Base-by-base conservation (phyloP, 2,329 filamentous ascomycete species). In the Phyllosticta citribraziliensis region DNA sequence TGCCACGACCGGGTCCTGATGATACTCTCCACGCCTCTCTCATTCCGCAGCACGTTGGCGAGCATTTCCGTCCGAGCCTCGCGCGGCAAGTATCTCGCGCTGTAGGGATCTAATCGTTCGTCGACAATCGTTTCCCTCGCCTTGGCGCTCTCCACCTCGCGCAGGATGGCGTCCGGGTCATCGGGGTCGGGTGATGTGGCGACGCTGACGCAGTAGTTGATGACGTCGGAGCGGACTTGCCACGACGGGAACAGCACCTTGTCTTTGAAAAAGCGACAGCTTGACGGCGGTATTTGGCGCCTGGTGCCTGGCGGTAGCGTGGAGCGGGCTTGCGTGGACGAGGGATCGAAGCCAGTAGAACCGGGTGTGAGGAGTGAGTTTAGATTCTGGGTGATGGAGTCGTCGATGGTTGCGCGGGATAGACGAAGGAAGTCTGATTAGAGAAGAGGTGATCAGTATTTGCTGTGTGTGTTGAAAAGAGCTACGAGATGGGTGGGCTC, bases 91-190 rank as follows among this genome's bases (percentile, higher is more conserved):
- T 90, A 96, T 24, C 93, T 80, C 6, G 80, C 88, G 10, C 88
- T 92, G 71, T 99, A 99, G 1, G 94, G 94, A 76, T 99, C 94
- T 62, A 97, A 73, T 61, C 94, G 80, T 75, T 97, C 94, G 72
- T 97, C 84, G 4, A 97, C 86, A 0, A 93, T 80, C 58, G 85
- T 80, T 69, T 93, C 87, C 55, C 86, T 80, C 64, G 88, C 85
- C 67, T 79, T 84, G 62, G 85, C 82, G 58, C 84, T 84, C 74
- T 96, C 88, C 0, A 85, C 79, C 68, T 91, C 82, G 60, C 89
- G 79, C 19, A 88, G 68, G 0, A 88, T 77, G 25, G 85, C 80
- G 61, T 93, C 89, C 1, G 92, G 92, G 67, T 97, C 92, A 63
- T 93, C 83, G 0, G 91, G 91, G 68, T 97, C 91, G 0, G 91